Conservation (phyloP, 371 early-diverging fungal genomes). For the Circinella minor region DNA sequence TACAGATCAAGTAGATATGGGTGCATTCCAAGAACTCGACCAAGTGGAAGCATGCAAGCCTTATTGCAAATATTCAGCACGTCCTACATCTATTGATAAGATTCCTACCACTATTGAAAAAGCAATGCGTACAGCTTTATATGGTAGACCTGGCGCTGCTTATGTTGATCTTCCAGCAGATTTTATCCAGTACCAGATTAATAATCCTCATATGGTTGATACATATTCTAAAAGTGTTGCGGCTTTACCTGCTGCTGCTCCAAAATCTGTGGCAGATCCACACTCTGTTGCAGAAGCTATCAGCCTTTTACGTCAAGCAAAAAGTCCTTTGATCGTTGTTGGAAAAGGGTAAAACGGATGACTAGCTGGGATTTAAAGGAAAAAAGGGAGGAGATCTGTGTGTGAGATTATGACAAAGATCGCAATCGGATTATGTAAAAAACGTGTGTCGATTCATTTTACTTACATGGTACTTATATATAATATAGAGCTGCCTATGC, state of each 20-base stretch:
- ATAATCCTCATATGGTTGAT: conserved; percentile 24
- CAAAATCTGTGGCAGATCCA: conserved; percentile 54
- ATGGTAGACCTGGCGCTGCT: conserved; percentile 75
- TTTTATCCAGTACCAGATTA: conserved; percentile 61
- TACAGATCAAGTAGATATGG: conserved; percentile 61
- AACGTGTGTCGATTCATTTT: too few relatives aligned
- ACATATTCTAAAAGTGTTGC: conserved; percentile 16
- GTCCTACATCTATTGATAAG: conserved; percentile 55
- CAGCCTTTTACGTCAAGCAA: conserved; percentile 45
- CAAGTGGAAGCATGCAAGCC: conserved; percentile 73
- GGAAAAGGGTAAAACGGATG: conserved; percentile 72
- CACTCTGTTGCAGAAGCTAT: conserved; percentile 35
- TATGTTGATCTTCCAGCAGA: conserved; percentile 83
- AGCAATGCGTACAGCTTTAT: conserved; percentile 58
- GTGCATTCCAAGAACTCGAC: conserved; percentile 81
- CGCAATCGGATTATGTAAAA: not conserved
- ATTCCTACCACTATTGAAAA: conserved; percentile 64
- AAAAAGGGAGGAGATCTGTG: not conserved
- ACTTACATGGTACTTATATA: not conserved
- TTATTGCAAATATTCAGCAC: conserved; percentile 70
- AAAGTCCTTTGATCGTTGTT: conserved; percentile 70
- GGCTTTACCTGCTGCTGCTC: conserved; percentile 33
- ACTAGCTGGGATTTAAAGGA: not conserved
- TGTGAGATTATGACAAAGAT: too few relatives aligned
- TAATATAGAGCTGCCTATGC: conserved; percentile 65